These are phyloP conservation scores for Piper longum DNA, from an alignment of 164 flowering plant genomes.

Conservation along the genomic window DNA sequence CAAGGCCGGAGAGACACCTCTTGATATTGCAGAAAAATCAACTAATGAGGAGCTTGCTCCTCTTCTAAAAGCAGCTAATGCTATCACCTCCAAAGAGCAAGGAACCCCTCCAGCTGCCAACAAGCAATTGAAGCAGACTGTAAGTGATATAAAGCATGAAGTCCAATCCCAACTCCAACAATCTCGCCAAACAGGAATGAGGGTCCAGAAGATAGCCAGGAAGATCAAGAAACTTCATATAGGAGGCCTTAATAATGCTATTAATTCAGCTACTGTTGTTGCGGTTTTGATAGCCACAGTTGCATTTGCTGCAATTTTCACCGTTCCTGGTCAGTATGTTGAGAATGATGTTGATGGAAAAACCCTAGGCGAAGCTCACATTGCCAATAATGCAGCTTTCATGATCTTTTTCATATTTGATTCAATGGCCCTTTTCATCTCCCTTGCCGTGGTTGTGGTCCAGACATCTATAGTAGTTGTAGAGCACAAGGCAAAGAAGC, in stretches of 20 bases:
- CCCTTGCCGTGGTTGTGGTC: slow-evolving; percentile 93
- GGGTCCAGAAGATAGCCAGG: slow-evolving; percentile 70
- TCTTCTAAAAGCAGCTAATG: slow-evolving; percentile 53
- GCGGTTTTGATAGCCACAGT: slow-evolving; percentile 97
- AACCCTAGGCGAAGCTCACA: slow-evolving; percentile 59
- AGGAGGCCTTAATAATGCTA: slow-evolving; percentile 89
- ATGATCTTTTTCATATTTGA: slow-evolving; percentile 65
- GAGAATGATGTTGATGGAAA: slow-evolving; percentile 15
- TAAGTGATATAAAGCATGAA: slow-evolving; percentile 88
- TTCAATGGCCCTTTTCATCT: slow-evolving; percentile 75
- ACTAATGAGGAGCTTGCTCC: slow-evolving; percentile 37
- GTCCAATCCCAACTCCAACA: slow-evolving; percentile 85
- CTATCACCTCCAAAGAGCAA: slow-evolving; percentile 40
- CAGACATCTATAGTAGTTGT: slow-evolving; percentile 90
- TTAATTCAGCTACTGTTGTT: slow-evolving; percentile 79
- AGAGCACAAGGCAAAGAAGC: slow-evolving; percentile 70
- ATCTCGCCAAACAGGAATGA: slow-evolving; percentile 58
- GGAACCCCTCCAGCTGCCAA: slow-evolving; percentile 59
- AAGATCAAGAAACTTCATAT: slow-evolving; percentile 69
- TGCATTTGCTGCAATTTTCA: slow-evolving; percentile 93
- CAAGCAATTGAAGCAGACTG: slow-evolving; percentile 89
- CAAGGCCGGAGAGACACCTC: slow-evolving; percentile 65
- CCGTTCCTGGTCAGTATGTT: slow-evolving; percentile 79
- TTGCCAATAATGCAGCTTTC: slow-evolving; percentile 57
- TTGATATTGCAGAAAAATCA: slow-evolving; percentile 68